These are phyloP conservation scores for Blastomyces percursus DNA, from an alignment of 2,329 filamentous ascomycete species.

Conservation along the genomic window DNA sequence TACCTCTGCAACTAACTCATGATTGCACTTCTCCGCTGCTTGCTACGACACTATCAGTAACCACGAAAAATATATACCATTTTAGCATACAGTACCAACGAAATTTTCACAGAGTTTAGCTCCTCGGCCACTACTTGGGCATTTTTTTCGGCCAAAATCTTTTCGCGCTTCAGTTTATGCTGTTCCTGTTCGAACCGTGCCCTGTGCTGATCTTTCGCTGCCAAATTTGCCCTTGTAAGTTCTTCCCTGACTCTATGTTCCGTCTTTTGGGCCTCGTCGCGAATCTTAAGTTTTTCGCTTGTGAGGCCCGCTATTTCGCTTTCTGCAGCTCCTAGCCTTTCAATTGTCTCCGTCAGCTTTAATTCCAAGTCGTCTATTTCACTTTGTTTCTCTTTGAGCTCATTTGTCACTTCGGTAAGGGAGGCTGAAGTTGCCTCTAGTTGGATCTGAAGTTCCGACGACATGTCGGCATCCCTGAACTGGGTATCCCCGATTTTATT, in stretches of 20 bases:
- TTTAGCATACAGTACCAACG: constrained; percentile 18
- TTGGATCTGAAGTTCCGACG: constrained; percentile 19
- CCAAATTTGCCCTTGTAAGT: constrained; percentile 22
- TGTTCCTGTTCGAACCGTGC: constrained; percentile 23
- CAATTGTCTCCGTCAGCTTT: constrained; percentile 16
- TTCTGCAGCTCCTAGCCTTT: constrained; percentile 15
- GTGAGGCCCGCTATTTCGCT: constrained; percentile 14
- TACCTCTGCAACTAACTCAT: constrained; percentile 8
- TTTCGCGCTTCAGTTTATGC: constrained; percentile 21
- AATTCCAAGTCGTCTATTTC: constrained; percentile 15
- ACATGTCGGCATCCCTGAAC: constrained; percentile 15
- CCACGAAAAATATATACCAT: not conserved
- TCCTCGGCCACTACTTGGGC: constrained; percentile 14
- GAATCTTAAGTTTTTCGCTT: constrained; percentile 17
- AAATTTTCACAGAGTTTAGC: constrained; percentile 16
- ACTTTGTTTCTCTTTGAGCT: constrained; percentile 15
- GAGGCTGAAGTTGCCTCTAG: constrained; percentile 18
- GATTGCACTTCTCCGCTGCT: not conserved
- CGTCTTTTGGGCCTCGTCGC: constrained; percentile 15
- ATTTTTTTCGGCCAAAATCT: constrained; percentile 16
- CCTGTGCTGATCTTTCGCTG: constrained; percentile 20
- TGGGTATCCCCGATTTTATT: constrained; percentile 10
- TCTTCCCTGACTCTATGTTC: constrained; percentile 24
- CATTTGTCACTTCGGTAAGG: constrained; percentile 13
- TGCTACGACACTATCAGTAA: constrained; percentile 6